phyloP scores from a whole-genome alignment of 2,329 filamentous ascomycete genomes.

The Cryphonectria radicalis region DNA sequence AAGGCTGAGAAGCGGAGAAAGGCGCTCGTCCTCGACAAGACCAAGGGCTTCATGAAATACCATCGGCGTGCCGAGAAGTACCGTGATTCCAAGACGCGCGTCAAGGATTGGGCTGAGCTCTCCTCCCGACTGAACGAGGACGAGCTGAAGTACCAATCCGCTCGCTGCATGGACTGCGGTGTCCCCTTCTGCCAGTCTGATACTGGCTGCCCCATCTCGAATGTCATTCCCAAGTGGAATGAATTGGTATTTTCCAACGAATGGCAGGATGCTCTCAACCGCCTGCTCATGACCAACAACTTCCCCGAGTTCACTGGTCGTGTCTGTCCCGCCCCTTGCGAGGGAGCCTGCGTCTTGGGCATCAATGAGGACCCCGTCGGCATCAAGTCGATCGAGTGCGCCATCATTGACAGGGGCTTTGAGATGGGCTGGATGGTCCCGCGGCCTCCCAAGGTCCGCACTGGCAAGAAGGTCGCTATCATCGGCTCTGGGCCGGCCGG shows the following conservation, averaged over 20 bases:
- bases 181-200: constrained; percentile 98
- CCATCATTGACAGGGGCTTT: constrained; percentile 96
- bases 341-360: constrained; percentile 92
- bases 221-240: constrained; percentile 98
- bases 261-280: constrained; percentile 90
- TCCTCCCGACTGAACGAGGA: constrained; percentile 87
- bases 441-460: constrained; percentile 74
- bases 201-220: constrained; percentile 92
- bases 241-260: constrained; percentile 78
- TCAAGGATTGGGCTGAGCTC: constrained; percentile 92
- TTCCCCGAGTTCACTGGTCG: constrained; percentile 98
- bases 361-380: constrained; percentile 97
- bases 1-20: constrained; percentile 88
- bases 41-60: constrained; percentile 97
- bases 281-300: constrained; percentile 95
- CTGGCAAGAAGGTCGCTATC: constrained; percentile 85
- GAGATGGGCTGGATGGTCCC: constrained; percentile 99
- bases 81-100: constrained; percentile 79
- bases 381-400: constrained; percentile 98
- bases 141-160: constrained; percentile 94
- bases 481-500: constrained; percentile 93
- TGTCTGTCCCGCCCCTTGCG: constrained; percentile 94
- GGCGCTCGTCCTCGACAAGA: constrained; percentile 95
- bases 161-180: constrained; percentile 98
- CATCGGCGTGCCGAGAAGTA: constrained; percentile 92